Evolutionary conservation across 2,329 filamentous ascomycete genomes (phyloP).

Genomic region (Ceratocystis eucalypticola): DNA sequence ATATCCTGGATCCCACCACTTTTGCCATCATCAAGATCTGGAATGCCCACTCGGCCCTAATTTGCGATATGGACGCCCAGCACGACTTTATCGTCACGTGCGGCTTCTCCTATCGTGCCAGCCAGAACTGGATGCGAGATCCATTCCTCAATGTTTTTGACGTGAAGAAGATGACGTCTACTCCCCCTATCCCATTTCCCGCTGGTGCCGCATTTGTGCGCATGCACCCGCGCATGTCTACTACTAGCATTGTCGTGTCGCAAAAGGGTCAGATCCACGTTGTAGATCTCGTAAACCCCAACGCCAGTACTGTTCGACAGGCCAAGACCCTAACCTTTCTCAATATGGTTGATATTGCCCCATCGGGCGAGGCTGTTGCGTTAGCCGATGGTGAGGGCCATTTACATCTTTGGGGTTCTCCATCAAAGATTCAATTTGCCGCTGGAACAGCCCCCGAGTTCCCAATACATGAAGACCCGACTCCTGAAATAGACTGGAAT

Average conservation of each 20-base stretch:
- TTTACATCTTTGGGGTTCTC: constrained; percentile 80
- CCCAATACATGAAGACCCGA: constrained; percentile 48
- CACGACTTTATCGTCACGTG: constrained; percentile 93
- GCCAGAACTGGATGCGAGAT: constrained; percentile 64
- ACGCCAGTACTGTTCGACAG: constrained; percentile 73
- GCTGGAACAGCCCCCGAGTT: constrained; percentile 71
- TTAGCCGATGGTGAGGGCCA: constrained; percentile 66
- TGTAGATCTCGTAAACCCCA: constrained; percentile 87
- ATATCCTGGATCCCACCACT: constrained; percentile 69
- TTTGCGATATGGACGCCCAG: constrained; percentile 95
- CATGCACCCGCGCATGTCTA: constrained; percentile 92
- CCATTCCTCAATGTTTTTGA: constrained; percentile 93
- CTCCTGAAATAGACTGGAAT: constrained; percentile 52
- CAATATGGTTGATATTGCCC: constrained; percentile 70
- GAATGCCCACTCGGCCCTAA: constrained; percentile 75
- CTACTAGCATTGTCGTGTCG: constrained; percentile 85
- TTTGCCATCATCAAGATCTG: constrained; percentile 73
- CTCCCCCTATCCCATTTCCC: constrained; percentile 84
- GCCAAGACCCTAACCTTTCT: constrained; percentile 64
- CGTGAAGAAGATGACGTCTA: constrained; percentile 73
- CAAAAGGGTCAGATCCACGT: constrained; percentile 90
- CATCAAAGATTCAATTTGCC: constrained; percentile 72
- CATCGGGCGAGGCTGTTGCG: constrained; percentile 73
- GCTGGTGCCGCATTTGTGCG: constrained; percentile 86
- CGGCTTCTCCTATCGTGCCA: constrained; percentile 73